Conservation (phyloP, 2,329 filamentous ascomycete species). For the Diaporthe citri region DNA sequence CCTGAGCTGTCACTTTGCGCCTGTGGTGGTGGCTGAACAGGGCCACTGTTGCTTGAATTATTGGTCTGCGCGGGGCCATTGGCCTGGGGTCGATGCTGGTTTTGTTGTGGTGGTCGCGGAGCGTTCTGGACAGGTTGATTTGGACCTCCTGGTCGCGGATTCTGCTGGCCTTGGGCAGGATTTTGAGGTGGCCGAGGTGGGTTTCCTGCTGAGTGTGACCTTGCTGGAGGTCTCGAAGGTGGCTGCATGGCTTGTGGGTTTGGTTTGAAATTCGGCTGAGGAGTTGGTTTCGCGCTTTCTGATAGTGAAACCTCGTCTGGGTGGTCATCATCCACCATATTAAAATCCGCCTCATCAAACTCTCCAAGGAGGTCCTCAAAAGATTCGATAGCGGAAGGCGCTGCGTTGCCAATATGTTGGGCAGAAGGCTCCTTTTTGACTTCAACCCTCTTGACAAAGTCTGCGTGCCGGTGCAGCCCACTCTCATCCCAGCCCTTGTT, state of each 20-base stretch:
- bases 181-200: constrained; percentile 52
- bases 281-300: constrained; percentile 49
- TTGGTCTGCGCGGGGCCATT: constrained; percentile 28
- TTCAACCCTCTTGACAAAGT: constrained; percentile 75
- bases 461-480: constrained; percentile 85
- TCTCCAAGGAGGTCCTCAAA: constrained; percentile 69
- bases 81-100: constrained; percentile 44
- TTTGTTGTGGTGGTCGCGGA: constrained; percentile 41
- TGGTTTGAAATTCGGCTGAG: constrained; percentile 46
- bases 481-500: constrained; percentile 80
- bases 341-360: constrained; percentile 83
- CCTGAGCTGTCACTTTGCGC: constrained; percentile 41
- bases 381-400: constrained; percentile 52
- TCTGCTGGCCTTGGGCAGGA: constrained; percentile 41
- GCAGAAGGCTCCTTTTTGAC: constrained; percentile 43
- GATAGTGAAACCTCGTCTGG: constrained; percentile 81
- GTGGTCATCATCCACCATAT: constrained; percentile 75
- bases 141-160: constrained; percentile 37
- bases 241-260: constrained; percentile 53
- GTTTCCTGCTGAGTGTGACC: constrained; percentile 48
- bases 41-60: constrained; percentile 41
- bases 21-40: constrained; percentile 44
- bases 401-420: constrained; percentile 37
- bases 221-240: constrained; percentile 50
- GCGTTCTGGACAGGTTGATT: constrained; percentile 39